Conservation (phyloP, 2,329 filamentous ascomycete genomes). For the Whalleya microplaca region DNA sequence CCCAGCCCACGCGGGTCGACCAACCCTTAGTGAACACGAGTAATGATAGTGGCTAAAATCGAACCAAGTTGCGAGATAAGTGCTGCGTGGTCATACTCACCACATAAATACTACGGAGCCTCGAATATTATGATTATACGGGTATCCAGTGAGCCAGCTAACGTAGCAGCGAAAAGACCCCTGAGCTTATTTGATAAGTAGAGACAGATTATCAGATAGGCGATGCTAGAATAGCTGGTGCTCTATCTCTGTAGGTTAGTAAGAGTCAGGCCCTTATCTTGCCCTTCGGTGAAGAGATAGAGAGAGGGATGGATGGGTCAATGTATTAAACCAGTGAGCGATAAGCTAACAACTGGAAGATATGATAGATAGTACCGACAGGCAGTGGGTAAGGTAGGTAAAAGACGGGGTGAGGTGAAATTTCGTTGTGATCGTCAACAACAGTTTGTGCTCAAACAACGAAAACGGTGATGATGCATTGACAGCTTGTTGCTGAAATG, state of each 20-base stretch:
- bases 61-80: slow-evolving; percentile 13
- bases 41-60: slow-evolving; percentile 10
- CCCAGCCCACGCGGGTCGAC: not conserved
- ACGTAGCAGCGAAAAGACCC: slow-evolving; percentile 2
- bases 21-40: not conserved
- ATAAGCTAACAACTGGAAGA: too few relatives aligned
- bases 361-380: too few relatives aligned
- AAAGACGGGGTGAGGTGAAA: too few relatives aligned
- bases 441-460: slow-evolving; percentile 1
- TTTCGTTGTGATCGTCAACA: not conserved
- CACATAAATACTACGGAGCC: slow-evolving; percentile 32
- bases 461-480: slow-evolving; percentile 10
- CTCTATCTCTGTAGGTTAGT: not conserved
- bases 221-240: not conserved
- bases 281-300: not conserved
- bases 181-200: slow-evolving; percentile 1
- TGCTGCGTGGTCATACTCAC: slow-evolving; percentile 23
- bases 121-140: slow-evolving; percentile 3
- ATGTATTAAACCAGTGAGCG: not conserved
- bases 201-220: slow-evolving; percentile 8
- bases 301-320: not conserved
- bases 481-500: slow-evolving; percentile 14
- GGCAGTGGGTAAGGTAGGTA: slow-evolving; percentile 6
- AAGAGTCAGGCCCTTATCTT: not conserved
- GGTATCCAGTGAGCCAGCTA: slow-evolving; percentile 8